Evolutionary conservation across 2,329 filamentous ascomycete species (phyloP).

Genomic region (Chaetomium sp.): DNA sequence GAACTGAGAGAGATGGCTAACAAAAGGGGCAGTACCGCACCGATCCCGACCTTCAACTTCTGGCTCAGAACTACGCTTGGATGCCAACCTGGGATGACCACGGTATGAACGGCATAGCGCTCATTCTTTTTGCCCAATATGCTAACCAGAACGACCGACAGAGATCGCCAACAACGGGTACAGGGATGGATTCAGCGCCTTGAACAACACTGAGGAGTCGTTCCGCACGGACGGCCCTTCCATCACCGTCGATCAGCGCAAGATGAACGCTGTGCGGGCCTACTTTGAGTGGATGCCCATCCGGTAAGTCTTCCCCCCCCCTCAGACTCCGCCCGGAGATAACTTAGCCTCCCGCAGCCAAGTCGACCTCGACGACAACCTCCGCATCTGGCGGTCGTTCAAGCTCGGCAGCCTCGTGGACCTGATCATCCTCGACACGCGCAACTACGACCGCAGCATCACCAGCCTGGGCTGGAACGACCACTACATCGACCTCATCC

Average conservation of each 20-base stretch:
- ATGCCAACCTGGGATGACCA: conserved; percentile 68
- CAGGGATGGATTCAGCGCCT: conserved; percentile 59
- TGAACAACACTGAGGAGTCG: conserved; percentile 69
- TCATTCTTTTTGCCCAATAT: background rate
- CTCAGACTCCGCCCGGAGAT: background rate
- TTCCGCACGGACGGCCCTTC: conserved; percentile 58
- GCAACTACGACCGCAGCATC: conserved; percentile 68
- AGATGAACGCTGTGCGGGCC: conserved; percentile 71
- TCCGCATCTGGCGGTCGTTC: conserved; percentile 70
- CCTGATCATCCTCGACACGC: conserved; percentile 68
- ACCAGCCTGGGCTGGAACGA: conserved; percentile 58
- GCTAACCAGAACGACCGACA: background rate
- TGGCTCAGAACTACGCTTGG: conserved; percentile 60
- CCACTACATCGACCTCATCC: conserved; percentile 63
- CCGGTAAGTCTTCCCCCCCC: background rate
- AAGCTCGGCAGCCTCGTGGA: conserved; percentile 66
- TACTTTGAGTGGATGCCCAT: conserved; percentile 62
- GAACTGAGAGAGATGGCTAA: conserved; percentile 21
- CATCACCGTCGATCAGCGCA: conserved; percentile 69
- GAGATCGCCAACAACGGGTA: conserved; percentile 62
- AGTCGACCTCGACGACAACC: conserved; percentile 66
- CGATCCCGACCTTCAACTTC: conserved; percentile 58
- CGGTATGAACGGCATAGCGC: conserved; percentile 13
- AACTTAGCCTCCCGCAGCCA: conserved; percentile 18
- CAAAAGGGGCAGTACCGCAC: conserved; percentile 55